Percentiles rank a stretch among this genome's conserved stretches.
phyloP scores from a whole-genome alignment of 306 rosid species.

The Ochetophila trinervis region DNA sequence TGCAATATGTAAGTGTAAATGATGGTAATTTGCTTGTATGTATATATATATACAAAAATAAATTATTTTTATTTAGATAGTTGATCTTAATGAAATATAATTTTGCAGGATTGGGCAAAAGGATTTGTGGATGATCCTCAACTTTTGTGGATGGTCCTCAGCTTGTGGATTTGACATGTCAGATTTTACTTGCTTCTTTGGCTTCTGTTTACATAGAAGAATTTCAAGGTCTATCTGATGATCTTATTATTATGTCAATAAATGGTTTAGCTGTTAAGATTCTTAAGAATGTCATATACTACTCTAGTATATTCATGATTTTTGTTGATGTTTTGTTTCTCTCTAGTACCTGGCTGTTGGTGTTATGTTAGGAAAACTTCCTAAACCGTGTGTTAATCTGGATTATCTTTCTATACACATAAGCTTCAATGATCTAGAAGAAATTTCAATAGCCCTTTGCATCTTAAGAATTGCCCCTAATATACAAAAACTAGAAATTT shows the following conservation, averaged over 20 bases:
- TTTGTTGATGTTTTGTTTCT: neutral
- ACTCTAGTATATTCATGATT: no score
- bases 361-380: conserved; percentile 35
- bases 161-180: no score
- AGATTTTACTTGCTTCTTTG: neutral
- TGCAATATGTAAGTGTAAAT: no score
- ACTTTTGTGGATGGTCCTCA: no score
- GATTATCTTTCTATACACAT: conserved; percentile 43
- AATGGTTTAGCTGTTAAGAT: no score
- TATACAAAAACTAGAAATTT: conserved; percentile 45
- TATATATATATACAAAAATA: no score
- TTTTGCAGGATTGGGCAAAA: no score
- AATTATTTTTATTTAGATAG: no score
- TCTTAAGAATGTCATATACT: neutral
- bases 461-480: conserved; percentile 54
- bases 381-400: conserved; percentile 37
- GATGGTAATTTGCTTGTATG: no score
- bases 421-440: conserved; percentile 41
- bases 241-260: no score
- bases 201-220: neutral
- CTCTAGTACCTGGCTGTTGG: conserved; percentile 50
- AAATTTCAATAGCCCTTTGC: conserved; percentile 45
- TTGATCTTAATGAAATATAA: no score
- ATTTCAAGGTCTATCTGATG: neutral
- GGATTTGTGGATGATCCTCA: no score